These are phyloP conservation scores for Raddia guianensis DNA, from an alignment of 176 grass and related monocot genomes.

Conservation along the genomic window DNA sequence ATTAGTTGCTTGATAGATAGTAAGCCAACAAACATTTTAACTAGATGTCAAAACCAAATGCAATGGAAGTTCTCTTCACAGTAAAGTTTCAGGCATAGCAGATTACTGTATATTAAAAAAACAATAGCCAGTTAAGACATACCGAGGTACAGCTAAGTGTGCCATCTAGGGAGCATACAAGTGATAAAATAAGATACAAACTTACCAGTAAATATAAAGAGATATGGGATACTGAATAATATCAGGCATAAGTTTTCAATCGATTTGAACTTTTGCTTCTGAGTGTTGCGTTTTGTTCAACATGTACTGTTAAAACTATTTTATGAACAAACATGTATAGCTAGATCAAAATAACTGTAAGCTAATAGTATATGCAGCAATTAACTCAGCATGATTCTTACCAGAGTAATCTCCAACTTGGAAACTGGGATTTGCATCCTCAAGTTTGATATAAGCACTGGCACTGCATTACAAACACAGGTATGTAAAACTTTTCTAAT, in stretches of 20 bases:
- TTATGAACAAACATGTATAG: background rate
- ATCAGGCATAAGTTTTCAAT: background rate
- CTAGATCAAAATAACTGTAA: background rate
- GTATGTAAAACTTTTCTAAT: slow-evolving; percentile 80
- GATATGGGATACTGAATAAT: background rate
- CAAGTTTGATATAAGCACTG: slow-evolving; percentile 60
- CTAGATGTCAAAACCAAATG: background rate
- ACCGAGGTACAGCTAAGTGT: background rate
- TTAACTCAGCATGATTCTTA: slow-evolving; percentile 43
- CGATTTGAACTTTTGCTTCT: background rate
- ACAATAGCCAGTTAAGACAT: slow-evolving; percentile 9
- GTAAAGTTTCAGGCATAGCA: background rate
- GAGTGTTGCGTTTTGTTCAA: background rate
- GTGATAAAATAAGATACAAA: background rate
- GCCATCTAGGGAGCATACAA: background rate
- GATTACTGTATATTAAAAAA: background rate
- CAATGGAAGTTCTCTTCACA: slow-evolving; percentile 6
- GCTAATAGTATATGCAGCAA: background rate
- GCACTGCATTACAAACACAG: slow-evolving; percentile 64
- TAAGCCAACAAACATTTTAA: background rate
- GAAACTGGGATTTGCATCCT: slow-evolving; percentile 68
- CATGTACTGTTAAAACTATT: background rate
- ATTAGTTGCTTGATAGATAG: background rate
- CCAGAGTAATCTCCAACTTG: slow-evolving; percentile 81
- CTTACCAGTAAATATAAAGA: background rate